phyloP scores from a whole-genome alignment of 2,329 filamentous ascomycete species.

The Xylaria hypoxylon region DNA sequence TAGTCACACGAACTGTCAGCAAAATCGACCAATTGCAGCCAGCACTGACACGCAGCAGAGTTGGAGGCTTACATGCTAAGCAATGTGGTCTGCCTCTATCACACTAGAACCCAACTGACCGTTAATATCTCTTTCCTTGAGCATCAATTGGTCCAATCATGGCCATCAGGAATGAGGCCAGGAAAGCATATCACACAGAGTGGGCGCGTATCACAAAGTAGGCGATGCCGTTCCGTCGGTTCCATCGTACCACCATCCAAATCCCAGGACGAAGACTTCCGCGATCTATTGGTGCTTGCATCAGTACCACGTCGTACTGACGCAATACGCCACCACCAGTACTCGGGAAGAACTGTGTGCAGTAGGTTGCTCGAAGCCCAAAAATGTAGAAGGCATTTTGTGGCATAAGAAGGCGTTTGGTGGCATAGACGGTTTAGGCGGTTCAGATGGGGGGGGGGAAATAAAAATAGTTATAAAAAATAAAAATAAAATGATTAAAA shows the following conservation, averaged over 20 bases:
- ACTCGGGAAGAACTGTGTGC: conserved; percentile 24
- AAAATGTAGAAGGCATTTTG: conserved; percentile 12
- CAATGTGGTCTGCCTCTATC: conserved; percentile 78
- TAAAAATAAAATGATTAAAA: neutral
- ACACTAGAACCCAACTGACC: conserved; percentile 63
- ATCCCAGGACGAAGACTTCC: conserved; percentile 18
- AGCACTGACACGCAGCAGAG: conserved; percentile 9
- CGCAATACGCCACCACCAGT: conserved; percentile 39
- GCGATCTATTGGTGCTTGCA: conserved; percentile 33
- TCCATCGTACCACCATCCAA: conserved; percentile 20
- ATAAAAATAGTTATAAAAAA: neutral
- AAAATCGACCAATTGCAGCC: conserved; percentile 25
- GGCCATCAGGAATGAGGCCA: conserved; percentile 6
- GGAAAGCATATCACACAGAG: conserved; percentile 7
- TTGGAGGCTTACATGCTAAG: conserved; percentile 66
- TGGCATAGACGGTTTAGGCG: conserved; percentile 5
- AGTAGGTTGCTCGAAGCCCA: conserved; percentile 23
- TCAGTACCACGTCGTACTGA: conserved; percentile 48
- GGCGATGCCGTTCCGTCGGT: conserved; percentile 5
- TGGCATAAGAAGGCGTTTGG: neutral
- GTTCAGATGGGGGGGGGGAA: neutral
- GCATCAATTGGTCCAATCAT: conserved; percentile 29
- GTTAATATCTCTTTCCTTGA: conserved; percentile 35
- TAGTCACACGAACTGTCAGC: conserved; percentile 52
- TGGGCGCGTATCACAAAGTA: conserved; percentile 11